Evolutionary conservation across 306 rosid species (phyloP), one percentile per base, ranked within the genome.

Genomic region (Hippophae gyantsensis): DNA sequence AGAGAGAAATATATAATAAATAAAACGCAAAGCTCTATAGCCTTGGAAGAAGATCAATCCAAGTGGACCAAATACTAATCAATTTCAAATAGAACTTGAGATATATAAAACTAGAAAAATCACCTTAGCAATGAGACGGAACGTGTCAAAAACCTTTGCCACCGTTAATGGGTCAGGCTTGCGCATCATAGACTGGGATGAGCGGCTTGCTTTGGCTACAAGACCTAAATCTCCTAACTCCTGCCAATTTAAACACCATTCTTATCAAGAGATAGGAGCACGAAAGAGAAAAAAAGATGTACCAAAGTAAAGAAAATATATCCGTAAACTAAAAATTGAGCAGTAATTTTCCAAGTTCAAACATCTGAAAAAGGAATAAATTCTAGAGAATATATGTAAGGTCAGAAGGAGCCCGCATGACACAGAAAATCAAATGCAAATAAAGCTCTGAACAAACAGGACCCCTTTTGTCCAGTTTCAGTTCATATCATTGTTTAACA

Each of bases 51-150:
- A 46, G 62, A 18, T 18, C 8, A 43, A 18, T 43, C 44, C 10
- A 60, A 54, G 47, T 12, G 43, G 25, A 2, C 6, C 6, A 13
- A 40, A 18, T 18, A 18, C 18, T 18, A 18, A 18, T 18, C 18
- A 18, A 18, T 18, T 18, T 18, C 18, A 18, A 18, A 47, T n/a
- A 47, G 25, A 25, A 18, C 18, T 40, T 13, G 5, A 23, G n/a
- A 52, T 40, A 26, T 54, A 58, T 61, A 9, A 60, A 43, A 18
- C 18, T 18, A 18, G 18, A 18, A 42, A 59, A 43, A 26, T 63
- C 54, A 85, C 99, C 96, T 88, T 81, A 60, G 99, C 99, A 65
- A 88, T 84, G 58, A 69, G 78, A 45, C 69, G 83, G 67, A 88
- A 92, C 38, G 86, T 80, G 42, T 80, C 80, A 60, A 85, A 84